phyloP scores from a whole-genome alignment of 768 basidiomycete species.

The Tricholoma bakamatsutake region DNA sequence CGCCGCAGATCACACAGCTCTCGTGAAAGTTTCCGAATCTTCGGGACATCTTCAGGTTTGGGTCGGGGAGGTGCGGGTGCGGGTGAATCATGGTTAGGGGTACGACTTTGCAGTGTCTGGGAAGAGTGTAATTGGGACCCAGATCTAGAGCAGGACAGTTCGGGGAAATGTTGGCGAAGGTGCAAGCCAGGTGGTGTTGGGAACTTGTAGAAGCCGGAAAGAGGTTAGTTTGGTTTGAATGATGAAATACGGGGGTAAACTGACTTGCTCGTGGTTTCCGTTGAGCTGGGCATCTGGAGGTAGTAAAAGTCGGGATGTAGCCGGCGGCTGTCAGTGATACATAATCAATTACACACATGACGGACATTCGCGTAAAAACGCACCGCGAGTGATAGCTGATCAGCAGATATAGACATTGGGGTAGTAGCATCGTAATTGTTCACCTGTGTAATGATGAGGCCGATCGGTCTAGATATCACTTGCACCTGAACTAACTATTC shows the following conservation, averaged over 20 bases:
- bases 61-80: background rate
- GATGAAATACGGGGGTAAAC: background rate
- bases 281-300: background rate
- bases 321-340: background rate
- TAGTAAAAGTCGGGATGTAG: background rate
- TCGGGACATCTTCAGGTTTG: background rate
- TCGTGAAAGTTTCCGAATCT: slow-evolving; percentile 16
- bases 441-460: background rate
- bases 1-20: slow-evolving; percentile 23
- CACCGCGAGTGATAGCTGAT: slow-evolving; percentile 3
- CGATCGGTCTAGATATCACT: background rate
- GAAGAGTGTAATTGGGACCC: background rate
- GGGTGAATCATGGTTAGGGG: background rate
- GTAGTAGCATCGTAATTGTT: background rate
- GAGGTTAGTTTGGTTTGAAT: background rate
- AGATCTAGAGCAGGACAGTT: background rate
- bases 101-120: slow-evolving; percentile 9
- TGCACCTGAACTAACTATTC: background rate
- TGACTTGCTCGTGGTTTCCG: background rate
- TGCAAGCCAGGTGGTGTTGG: slow-evolving; percentile 10
- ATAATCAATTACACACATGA: background rate
- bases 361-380: background rate
- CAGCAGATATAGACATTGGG: slow-evolving; percentile 10
- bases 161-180: background rate
- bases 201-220: background rate